Conservation (phyloP, 2,329 filamentous ascomycete genomes). For the Leptodontidium sp. region DNA sequence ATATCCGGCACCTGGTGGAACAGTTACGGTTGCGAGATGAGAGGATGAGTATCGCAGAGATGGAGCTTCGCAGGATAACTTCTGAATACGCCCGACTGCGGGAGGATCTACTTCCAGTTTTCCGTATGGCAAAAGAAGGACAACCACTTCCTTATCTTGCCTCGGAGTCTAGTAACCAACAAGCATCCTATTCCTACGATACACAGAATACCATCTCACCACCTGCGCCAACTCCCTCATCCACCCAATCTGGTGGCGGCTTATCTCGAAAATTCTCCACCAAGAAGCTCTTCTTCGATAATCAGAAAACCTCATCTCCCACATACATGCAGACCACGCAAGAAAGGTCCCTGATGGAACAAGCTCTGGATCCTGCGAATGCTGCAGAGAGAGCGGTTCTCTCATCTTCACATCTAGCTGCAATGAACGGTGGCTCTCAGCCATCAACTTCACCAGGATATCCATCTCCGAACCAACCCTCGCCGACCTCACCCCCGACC, state of each 20-base stretch:
- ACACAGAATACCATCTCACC: constrained; percentile 58
- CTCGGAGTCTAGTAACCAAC: constrained; percentile 41
- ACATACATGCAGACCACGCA: constrained; percentile 75
- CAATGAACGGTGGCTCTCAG: constrained; percentile 71
- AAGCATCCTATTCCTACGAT: constrained; percentile 60
- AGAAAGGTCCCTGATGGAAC: constrained; percentile 70
- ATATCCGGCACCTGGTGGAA: constrained; percentile 89
- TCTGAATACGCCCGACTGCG: constrained; percentile 89
- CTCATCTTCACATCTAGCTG: constrained; percentile 74
- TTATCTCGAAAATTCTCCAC: constrained; percentile 79
- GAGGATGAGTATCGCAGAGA: constrained; percentile 83
- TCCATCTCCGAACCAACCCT: constrained; percentile 72
- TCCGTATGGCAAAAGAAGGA: constrained; percentile 90
- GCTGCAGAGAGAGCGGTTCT: constrained; percentile 72
- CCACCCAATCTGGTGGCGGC: constrained; percentile 59
- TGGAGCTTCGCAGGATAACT: constrained; percentile 81
- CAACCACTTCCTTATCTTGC: constrained; percentile 76
- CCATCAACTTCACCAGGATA: constrained; percentile 63
- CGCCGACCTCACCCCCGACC: constrained; percentile 70
- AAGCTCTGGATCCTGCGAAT: constrained; percentile 72
- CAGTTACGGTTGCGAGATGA: constrained; percentile 91
- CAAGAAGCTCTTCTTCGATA: constrained; percentile 77
- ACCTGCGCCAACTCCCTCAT: constrained; percentile 63
- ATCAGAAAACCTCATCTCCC: constrained; percentile 79
- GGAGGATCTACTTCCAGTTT: constrained; percentile 89